These are phyloP conservation scores for Gnetum montanum DNA, from an alignment of 75 land plant genomes.

Conservation along the genomic window DNA sequence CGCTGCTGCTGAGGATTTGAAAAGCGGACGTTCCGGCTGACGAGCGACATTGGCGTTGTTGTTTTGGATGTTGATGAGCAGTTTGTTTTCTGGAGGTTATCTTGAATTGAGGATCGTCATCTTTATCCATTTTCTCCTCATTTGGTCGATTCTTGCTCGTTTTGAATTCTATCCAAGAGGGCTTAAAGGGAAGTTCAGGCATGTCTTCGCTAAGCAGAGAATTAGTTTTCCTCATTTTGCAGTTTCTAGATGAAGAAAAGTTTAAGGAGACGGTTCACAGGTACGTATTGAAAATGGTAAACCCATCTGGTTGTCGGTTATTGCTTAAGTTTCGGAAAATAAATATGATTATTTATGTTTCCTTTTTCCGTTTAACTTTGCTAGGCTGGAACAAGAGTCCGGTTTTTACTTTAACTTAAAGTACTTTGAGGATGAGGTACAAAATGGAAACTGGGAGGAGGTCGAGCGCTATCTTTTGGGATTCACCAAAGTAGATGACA, in stretches of 20 bases:
- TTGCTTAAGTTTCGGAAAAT: too few species aligned
- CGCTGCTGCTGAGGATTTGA: too few species aligned
- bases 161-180: neutral
- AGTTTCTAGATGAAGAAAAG: conserved; percentile 41
- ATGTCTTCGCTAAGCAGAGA: conserved; percentile 43
- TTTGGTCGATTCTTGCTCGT: too few species aligned
- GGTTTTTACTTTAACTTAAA: conserved; percentile 46
- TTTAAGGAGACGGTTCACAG: conserved; percentile 41
- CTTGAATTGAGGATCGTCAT: too few species aligned
- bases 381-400: conserved; percentile 40
- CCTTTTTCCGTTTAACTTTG: neutral
- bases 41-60: too few species aligned
- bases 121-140: too few species aligned
- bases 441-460: conserved; percentile 44
- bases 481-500: conserved; percentile 46
- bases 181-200: neutral
- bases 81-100: too few species aligned
- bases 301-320: too few species aligned
- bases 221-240: conserved; percentile 35
- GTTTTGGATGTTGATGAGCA: too few species aligned
- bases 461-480: conserved; percentile 38
- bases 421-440: conserved; percentile 46
- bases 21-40: too few species aligned
- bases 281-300: too few species aligned
- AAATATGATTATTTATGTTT: too few species aligned